Base-by-base conservation (phyloP, 2,329 filamentous ascomycete genomes). In the Colletotrichum trifolii region DNA sequence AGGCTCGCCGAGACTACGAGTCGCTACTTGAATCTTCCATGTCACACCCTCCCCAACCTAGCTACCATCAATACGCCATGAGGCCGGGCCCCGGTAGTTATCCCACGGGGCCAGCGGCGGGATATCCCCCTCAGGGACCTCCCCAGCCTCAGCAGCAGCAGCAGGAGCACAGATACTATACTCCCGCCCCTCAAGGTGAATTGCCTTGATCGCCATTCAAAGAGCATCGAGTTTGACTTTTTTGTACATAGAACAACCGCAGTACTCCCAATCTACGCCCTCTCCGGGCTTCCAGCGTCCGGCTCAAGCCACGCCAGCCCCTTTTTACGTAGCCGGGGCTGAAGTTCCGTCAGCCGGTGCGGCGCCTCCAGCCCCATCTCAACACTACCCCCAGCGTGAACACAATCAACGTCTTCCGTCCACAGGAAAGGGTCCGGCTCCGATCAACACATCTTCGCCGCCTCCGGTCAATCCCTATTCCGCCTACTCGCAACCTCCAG, bases 1-100 rank as follows among this genome's bases (percentile, higher is more conserved):
- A 99, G 79, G 96, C 96, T 49, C 90, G 96, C 69, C 88, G 95
- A 72, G 96, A 99, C 79, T 99, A 99, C 76, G 96, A 99, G 79
- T 90, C 92, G 36, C 85, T 99, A n/a, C 83, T 99, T 17, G 96
- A 99, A 78, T 91, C 93, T 15, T 98, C 95, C 60, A 98, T 99
- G 95, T 89, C 94, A 1, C 95, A 97, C 71, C 91, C 94, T n/a
- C 89, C 92, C 56, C 91, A 92, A 73, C 88, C 90, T 50, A 88
- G 85, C 69, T 96, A 95, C 75, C 90, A 91, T 71, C 89, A 92
- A 70, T 89, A 89, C 68, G 80, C 82, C 47, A 81, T 88, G 78
- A 81, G 85, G 38, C 85, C 85, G 11, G 79, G 78, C 47, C 73
- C 73, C n/a, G 76, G 81, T 25, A 82, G 79, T 6, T 86, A 85